These are phyloP conservation scores for Candida argentea DNA, from an alignment of 805 yeast species.

Conservation along the genomic window DNA sequence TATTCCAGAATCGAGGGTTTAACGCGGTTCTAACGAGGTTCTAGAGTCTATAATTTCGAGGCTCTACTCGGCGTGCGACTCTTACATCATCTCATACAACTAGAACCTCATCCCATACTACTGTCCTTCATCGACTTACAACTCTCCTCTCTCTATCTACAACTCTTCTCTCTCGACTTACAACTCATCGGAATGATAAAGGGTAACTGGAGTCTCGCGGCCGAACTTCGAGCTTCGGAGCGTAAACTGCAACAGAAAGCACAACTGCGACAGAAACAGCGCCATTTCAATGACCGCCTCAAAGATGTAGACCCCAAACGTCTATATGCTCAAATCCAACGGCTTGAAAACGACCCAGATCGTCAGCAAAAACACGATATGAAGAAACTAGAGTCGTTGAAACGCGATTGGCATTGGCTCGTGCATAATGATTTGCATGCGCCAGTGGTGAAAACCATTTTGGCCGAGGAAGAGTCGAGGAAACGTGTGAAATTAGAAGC, in stretches of 20 bases:
- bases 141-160: not conserved
- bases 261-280: slow-evolving; percentile 27
- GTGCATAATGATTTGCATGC: slow-evolving; percentile 23
- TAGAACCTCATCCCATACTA: no score
- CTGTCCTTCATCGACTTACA: no score
- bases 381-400: slow-evolving; percentile 15
- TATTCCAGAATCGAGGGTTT: no score
- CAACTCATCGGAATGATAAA: slow-evolving; percentile 11
- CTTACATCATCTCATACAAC: no score
- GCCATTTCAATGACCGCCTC: slow-evolving; percentile 16
- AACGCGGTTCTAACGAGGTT: no score
- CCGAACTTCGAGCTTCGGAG: slow-evolving; percentile 27
- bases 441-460: slow-evolving; percentile 15
- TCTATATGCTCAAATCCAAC: slow-evolving; percentile 21
- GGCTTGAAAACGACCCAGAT: slow-evolving; percentile 11
- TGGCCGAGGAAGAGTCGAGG: slow-evolving; percentile 11
- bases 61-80: no score
- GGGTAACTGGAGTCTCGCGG: slow-evolving; percentile 25
- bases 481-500: slow-evolving; percentile 8
- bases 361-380: slow-evolving; percentile 10
- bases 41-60: no score
- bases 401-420: slow-evolving; percentile 32
- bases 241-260: slow-evolving; percentile 23
- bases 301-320: slow-evolving; percentile 24
- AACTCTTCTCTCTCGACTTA: not conserved